Base-by-base conservation (phyloP, 805 yeast species). In the Wickerhamiella slavikovae region DNA sequence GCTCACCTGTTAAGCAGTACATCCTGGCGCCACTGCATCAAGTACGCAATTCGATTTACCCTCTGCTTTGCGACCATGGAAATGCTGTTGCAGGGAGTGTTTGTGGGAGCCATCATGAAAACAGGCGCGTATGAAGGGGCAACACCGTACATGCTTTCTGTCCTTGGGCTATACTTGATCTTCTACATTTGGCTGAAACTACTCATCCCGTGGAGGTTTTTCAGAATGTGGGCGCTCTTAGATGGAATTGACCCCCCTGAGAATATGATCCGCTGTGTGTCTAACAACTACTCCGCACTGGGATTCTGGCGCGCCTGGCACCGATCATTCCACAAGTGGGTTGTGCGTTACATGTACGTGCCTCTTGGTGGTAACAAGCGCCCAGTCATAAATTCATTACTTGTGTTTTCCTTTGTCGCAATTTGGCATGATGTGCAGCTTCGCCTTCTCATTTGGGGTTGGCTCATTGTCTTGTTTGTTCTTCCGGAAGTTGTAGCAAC, bases 221-320 rank as follows among this genome's bases (percentile, higher is more conserved):
- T 89, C 55, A 60, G 99, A 37, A 60, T 85, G 39, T 89, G 99
- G 98, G 65, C 89, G 5, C 54, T 89, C 33, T 40, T 78, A n/a
- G 99, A 89, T 50, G 78, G 77, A 0, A 79, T 85, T 30, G 96
- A 89, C 45, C 78, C 96, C 0, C 96, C 98, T 2, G 99, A 89
- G 48, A 89, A 89, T 45, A 89, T 89, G 96, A 71, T 89, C 33
- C 61, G 99, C 34, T 83, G 96, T 48, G 79, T 89, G 69, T 77
- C 80, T 48, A 80, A 89, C 52, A 89, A 89, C 52, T 89, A 72
- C 50, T 75, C 92, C 20, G 89, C 94, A 0, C 51, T 79, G 36
- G 80, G 89, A n/a, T 89, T 89, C 49, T 89, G 99, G 99, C 65
- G 96, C 47, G 92, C 93, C 3, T 89, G 99, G 99, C 99, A 89